A percentile compares a stretch with the other conserved stretches of the same genome.
These are phyloP conservation scores for Coleophoma eucalyptorum DNA, from an alignment of 2,329 filamentous ascomycete species.

Conservation along the genomic window DNA sequence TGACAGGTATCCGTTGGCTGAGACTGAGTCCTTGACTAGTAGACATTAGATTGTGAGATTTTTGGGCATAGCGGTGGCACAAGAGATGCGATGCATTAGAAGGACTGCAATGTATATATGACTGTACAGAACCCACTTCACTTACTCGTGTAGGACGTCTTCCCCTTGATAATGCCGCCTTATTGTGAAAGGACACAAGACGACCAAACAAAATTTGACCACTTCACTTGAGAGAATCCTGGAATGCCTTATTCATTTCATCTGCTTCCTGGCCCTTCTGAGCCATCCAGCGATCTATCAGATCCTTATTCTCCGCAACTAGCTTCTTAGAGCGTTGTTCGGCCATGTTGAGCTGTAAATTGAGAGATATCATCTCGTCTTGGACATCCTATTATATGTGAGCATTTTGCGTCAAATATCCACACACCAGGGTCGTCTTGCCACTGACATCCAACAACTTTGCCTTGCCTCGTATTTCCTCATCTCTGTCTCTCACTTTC, in stretches of 20 bases:
- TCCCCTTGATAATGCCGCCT: too few species aligned
- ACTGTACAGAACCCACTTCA: too few species aligned
- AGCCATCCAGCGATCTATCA: slow-evolving; percentile 89
- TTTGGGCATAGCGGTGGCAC: not conserved
- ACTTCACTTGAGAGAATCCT: slow-evolving; percentile 4
- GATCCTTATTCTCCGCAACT: slow-evolving; percentile 78
- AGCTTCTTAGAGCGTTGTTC: slow-evolving; percentile 72
- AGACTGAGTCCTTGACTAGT: not conserved
- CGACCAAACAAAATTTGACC: too few species aligned
- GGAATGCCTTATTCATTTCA: slow-evolving; percentile 67
- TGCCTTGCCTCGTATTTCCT: slow-evolving; percentile 80
- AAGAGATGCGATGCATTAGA: not conserved
- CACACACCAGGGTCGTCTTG: not conserved
- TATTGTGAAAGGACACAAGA: too few species aligned
- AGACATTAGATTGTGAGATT: not conserved
- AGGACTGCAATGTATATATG: not conserved
- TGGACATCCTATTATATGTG: slow-evolving; percentile 63
- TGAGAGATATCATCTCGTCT: slow-evolving; percentile 86
- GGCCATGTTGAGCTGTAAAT: slow-evolving; percentile 82
- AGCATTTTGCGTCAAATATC: slow-evolving; percentile 1
- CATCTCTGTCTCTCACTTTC: slow-evolving; percentile 74
- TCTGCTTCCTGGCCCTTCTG: slow-evolving; percentile 83
- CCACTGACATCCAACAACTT: slow-evolving; percentile 69
- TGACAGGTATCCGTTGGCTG: too few species aligned
- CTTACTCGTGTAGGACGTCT: too few species aligned